Percentiles rank a stretch among this genome's conserved stretches.
Evolutionary conservation across 208 protist species (phyloP).

Genomic region (Trypanosoma mega): DNA sequence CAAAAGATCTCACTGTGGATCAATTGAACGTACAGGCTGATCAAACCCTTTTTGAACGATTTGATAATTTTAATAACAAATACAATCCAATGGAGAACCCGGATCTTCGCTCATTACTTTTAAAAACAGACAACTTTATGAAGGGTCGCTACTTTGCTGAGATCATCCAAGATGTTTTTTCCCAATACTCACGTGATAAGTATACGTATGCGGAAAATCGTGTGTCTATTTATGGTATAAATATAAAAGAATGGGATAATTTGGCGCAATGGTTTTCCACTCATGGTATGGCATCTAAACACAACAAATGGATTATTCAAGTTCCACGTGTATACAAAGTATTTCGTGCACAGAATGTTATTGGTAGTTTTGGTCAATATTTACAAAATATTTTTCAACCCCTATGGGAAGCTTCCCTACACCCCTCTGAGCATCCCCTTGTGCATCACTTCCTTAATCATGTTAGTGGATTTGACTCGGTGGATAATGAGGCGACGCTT

Average conservation of each 20-base stretch:
- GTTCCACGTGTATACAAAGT: conserved; percentile 96
- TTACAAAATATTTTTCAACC: conserved; percentile 98
- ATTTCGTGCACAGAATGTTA: conserved; percentile 86
- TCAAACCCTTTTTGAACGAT: conserved; percentile 96
- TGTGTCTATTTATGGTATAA: conserved; percentile 92
- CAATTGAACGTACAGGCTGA: conserved; percentile 96
- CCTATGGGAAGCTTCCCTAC: conserved; percentile 97
- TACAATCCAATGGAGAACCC: conserved; percentile 97
- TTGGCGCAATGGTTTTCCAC: conserved; percentile 96
- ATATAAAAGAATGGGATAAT: conserved; percentile 95
- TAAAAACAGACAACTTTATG: conserved; percentile 99
- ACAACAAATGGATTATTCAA: conserved; percentile 99
- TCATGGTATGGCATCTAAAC: conserved; percentile 94
- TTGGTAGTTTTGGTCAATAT: conserved; percentile 96
- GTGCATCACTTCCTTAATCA: conserved; percentile 97
- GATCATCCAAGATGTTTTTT: conserved; percentile 95
- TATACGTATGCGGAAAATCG: conserved; percentile 96
- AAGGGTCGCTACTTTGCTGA: conserved; percentile 98
- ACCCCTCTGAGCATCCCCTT: conserved; percentile 94
- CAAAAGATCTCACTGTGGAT: conserved; percentile 94
- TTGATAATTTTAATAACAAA: conserved; percentile 99
- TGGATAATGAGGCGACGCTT: conserved; percentile 98
- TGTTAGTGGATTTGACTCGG: conserved; percentile 97
- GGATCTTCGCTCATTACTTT: conserved; percentile 95
- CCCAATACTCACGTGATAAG: conserved; percentile 93